These are phyloP conservation scores for Coemansia sp. DNA, from an alignment of 192 early-diverging fungal genomes.

Conservation along the genomic window DNA sequence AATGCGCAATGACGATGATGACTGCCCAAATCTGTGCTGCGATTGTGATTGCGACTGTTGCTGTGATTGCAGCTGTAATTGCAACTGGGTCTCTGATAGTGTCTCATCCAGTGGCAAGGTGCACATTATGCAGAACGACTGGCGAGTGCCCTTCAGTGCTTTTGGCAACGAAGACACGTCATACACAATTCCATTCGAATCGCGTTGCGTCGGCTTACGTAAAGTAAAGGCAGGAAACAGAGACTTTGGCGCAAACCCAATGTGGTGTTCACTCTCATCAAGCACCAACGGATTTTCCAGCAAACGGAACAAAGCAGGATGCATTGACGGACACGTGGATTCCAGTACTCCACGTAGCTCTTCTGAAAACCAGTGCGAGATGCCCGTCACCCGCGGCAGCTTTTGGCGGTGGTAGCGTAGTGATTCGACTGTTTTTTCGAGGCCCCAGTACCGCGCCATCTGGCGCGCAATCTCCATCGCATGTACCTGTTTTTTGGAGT, in stretches of 20 bases:
- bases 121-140: slow-evolving; percentile 56
- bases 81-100: background rate
- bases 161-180: slow-evolving; percentile 44
- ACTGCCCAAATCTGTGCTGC: background rate
- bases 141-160: slow-evolving; percentile 49
- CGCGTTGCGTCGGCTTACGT: slow-evolving; percentile 16
- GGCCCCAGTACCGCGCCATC: slow-evolving; percentile 56
- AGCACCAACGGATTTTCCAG: slow-evolving; percentile 52
- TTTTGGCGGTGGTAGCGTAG: slow-evolving; percentile 40
- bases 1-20: background rate
- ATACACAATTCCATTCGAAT: slow-evolving; percentile 25
- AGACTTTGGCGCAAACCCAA: slow-evolving; percentile 26
- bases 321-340: slow-evolving; percentile 46
- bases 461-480: slow-evolving; percentile 54
- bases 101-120: slow-evolving; percentile 29
- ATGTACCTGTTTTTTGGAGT: slow-evolving; percentile 45
- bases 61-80: background rate
- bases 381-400: slow-evolving; percentile 50
- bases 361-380: slow-evolving; percentile 51
- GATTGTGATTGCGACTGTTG: slow-evolving; percentile 2
- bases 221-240: slow-evolving; percentile 43
- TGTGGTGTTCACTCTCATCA: slow-evolving; percentile 11
- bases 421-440: slow-evolving; percentile 37
- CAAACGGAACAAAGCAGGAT: slow-evolving; percentile 41
- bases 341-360: slow-evolving; percentile 52